Evolutionary conservation across 2,329 filamentous ascomycete genomes (phyloP).

Genomic region (Epichloe coenophiala): DNA sequence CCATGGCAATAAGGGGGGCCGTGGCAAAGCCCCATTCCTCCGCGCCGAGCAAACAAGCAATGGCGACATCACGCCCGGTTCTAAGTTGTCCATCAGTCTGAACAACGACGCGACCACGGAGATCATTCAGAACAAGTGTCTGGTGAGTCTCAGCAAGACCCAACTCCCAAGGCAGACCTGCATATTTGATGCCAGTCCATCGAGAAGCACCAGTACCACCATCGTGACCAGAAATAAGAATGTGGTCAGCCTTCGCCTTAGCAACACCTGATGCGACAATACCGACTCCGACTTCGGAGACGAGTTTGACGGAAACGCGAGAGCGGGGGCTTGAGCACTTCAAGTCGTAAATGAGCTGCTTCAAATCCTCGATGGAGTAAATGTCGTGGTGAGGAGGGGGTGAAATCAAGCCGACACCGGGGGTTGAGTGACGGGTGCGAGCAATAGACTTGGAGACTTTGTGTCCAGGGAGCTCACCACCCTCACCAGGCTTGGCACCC

Average conservation of each 20-base stretch:
- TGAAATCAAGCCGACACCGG: conserved; percentile 90
- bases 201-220: conserved; percentile 92
- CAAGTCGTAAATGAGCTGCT: conserved; percentile 93
- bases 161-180: conserved; percentile 90
- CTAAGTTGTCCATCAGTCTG: conserved; percentile 92
- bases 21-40: conserved; percentile 98
- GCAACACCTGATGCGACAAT: conserved; percentile 96
- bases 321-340: conserved; percentile 92
- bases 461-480: conserved; percentile 91
- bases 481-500: conserved; percentile 93
- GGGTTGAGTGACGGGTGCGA: conserved; percentile 82
- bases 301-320: conserved; percentile 90
- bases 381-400: conserved; percentile 96
- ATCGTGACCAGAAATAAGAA: conserved; percentile 91
- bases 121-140: conserved; percentile 87
- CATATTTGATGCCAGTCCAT: conserved; percentile 99
- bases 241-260: conserved; percentile 94
- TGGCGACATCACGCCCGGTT: conserved; percentile 85
- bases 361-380: conserved; percentile 95
- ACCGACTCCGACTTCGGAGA: conserved; percentile 93
- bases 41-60: conserved; percentile 89
- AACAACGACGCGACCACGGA: conserved; percentile 87
- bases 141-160: conserved; percentile 96
- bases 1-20: conserved; percentile 93
- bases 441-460: conserved; percentile 93